A percentile compares a stretch with the other conserved stretches of the same genome.
phyloP scores from a whole-genome alignment of 73 alveolate species.

The Tetrahymena elliotti region DNA sequence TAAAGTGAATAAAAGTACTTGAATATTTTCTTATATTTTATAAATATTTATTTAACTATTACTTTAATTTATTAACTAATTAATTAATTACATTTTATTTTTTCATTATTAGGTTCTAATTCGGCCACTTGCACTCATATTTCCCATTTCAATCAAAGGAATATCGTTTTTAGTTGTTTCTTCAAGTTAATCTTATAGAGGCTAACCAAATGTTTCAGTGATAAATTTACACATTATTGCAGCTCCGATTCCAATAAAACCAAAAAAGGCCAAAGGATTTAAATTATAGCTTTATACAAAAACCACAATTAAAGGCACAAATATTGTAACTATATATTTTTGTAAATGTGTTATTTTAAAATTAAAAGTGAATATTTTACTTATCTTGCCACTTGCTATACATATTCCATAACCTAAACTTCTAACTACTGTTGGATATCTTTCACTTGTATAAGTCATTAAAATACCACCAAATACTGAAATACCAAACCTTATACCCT shows the following conservation, averaged over 20 bases:
- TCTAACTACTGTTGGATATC: not conserved
- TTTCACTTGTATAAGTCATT: not conserved
- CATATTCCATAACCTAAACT: not conserved
- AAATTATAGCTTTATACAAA: not conserved
- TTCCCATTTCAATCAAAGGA: not conserved
- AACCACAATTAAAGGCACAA: not conserved
- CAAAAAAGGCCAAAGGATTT: not conserved
- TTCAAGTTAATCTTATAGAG: not conserved
- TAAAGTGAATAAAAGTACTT: not conserved
- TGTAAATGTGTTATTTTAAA: too few species aligned
- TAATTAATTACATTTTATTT: not conserved
- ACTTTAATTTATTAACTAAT: too few species aligned
- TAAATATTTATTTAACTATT: not conserved
- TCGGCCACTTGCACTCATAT: not conserved
- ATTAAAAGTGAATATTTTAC: not conserved
- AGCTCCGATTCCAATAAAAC: not conserved
- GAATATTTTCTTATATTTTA: not conserved
- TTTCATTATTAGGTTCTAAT: too few species aligned
- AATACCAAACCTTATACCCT: not conserved
- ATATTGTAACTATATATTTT: not conserved
- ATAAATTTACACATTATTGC: not conserved
- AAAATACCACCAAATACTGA: not conserved
- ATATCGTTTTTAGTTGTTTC: not conserved
- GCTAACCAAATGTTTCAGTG: not conserved
- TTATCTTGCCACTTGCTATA: not conserved